A percentile compares a stretch with the other conserved stretches of the same genome.
Evolutionary conservation across 1,284 basidiomycete genomes (phyloP).

Genomic region (Apiotrichum montevideense): DNA sequence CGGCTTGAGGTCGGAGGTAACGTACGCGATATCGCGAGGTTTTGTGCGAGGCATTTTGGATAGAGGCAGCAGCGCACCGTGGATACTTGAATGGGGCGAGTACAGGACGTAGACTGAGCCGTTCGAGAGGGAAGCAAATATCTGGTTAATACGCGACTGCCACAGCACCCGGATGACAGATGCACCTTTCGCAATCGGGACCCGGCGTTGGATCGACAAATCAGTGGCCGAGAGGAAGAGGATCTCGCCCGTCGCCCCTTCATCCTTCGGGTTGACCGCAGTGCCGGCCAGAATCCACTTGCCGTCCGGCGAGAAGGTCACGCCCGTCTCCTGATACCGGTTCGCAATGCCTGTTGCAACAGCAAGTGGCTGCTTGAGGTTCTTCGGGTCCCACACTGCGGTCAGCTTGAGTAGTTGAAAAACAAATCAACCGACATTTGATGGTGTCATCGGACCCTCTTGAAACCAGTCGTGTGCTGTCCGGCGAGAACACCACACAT

Average conservation of each 20-base stretch:
- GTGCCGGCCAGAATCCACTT: constrained; percentile 74
- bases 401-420: background rate
- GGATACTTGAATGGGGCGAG: constrained; percentile 74
- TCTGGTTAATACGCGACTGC: constrained; percentile 98
- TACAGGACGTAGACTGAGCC: constrained; percentile 85
- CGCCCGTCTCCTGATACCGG: constrained; percentile 82
- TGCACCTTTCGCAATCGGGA: constrained; percentile 56
- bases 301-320: constrained; percentile 88
- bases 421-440: constrained; percentile 61
- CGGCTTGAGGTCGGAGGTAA: constrained; percentile 64
- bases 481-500: constrained; percentile 73
- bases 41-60: constrained; percentile 57
- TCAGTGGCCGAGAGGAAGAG: constrained; percentile 65
- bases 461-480: constrained; percentile 72
- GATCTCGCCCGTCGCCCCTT: constrained; percentile 57
- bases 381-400: constrained; percentile 86
- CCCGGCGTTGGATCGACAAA: constrained; percentile 59
- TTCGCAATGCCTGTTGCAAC: constrained; percentile 60
- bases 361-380: constrained; percentile 77
- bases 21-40: constrained; percentile 73
- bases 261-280: constrained; percentile 55
- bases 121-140: constrained; percentile 77
- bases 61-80: constrained; percentile 83
- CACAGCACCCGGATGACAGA: constrained; percentile 83
- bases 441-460: constrained; percentile 90